phyloP scores from a whole-genome alignment of 805 yeast species.

The Lipomyces sp. region DNA sequence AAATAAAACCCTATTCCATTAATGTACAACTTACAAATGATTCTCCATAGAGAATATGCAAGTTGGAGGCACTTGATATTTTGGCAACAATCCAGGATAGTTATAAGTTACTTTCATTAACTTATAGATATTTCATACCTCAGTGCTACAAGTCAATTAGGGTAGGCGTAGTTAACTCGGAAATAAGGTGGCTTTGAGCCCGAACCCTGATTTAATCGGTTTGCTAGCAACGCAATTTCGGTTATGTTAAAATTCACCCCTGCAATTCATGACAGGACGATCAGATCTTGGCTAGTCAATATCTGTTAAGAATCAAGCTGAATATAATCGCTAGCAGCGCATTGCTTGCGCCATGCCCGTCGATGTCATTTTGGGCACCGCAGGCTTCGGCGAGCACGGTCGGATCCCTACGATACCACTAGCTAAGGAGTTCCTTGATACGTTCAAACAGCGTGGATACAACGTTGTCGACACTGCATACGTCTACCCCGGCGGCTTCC shows the following conservation, averaged over 20 bases:
- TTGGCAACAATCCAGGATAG: too few species aligned
- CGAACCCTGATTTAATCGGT: not conserved
- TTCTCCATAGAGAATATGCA: too few species aligned
- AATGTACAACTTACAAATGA: too few species aligned
- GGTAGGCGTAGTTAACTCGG: too few species aligned
- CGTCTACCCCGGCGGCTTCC: constrained; percentile 34
- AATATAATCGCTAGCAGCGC: not conserved
- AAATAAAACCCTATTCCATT: too few species aligned
- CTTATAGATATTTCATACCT: too few species aligned
- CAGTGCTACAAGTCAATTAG: too few species aligned
- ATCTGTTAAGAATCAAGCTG: not conserved
- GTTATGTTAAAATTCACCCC: not conserved
- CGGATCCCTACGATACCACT: constrained; percentile 28
- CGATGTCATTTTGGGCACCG: constrained; percentile 35
- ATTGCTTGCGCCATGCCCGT: constrained; percentile 20
- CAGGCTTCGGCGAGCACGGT: constrained; percentile 37
- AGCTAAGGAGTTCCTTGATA: constrained; percentile 30
- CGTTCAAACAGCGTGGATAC: constrained; percentile 23
- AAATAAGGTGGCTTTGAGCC: not conserved
- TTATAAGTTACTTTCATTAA: too few species aligned
- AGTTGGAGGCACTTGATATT: too few species aligned
- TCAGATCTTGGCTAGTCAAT: not conserved
- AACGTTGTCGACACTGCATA: constrained; percentile 34
- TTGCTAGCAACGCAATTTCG: not conserved
- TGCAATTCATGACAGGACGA: not conserved